Evolutionary conservation across 306 rosid species (phyloP), one percentile per base, ranked within the genome.

Genomic region (Citrullus amarus): DNA sequence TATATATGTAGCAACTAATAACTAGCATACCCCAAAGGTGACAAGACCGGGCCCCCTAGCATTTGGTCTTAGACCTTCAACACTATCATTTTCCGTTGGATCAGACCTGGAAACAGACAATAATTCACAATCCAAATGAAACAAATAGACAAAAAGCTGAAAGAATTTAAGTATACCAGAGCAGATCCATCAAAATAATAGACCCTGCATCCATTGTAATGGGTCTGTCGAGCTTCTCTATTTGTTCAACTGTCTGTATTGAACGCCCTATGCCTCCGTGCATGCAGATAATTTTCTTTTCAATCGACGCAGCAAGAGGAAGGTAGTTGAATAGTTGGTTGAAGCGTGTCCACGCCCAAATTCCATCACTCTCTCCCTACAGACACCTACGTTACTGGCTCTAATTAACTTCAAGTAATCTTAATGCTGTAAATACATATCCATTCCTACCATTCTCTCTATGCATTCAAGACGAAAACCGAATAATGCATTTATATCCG

Each of bases 1-100:
- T 30, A 28, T 30, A 51, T 8, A 73, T 51, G 25, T 51, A 73
- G 77, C 28, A 30, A 78, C 63, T 60, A 41, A 63, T 63, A 72
- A 43, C 12, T 48, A 70, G 83, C 88, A 10, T 91, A 96, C 99
- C 92, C 99, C 99, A 61, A 96, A 96, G 79, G 96, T 88, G 85
- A 96, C 99, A 16, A 96, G 99, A 79, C 99, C 99, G 10, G 99
- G 99, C 65, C 99, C 99, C 90, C 99, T 96, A 71, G 99, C 99
- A 85, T 96, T 96, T 62, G 99, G 99, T 87, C 99, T 92, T 89
- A 96, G 86, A 78, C 99, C 99, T 89, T 96, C 99, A 17, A 96
- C 96, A 36, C 99, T 89, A 63, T 96, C 99, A 18, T 96, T 96
- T 84, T 96, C 99, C 36, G 99, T 96, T 65, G 99, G 99, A 90